These are phyloP conservation scores for Chrysanthemum seticuspe DNA, from an alignment of 129 eudicot genomes.

Conservation along the genomic window DNA sequence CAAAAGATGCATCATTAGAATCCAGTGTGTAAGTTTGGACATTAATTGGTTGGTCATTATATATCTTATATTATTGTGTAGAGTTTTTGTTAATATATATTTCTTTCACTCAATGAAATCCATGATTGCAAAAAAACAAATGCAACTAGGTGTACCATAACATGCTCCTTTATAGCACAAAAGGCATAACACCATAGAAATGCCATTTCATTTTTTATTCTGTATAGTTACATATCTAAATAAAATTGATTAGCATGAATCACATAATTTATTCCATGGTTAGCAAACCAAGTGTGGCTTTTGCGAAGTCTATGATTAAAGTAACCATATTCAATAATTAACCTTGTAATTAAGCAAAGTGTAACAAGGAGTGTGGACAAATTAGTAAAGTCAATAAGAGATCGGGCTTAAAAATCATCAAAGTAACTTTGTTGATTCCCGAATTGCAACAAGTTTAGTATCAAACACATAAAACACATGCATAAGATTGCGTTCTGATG, in stretches of 20 bases:
- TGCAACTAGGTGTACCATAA: slow-evolving; percentile 35
- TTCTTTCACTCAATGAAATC: slow-evolving; percentile 20
- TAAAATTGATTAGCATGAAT: neutral
- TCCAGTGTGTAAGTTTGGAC: slow-evolving; percentile 23
- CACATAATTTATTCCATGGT: no score
- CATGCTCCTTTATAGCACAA: slow-evolving; percentile 33
- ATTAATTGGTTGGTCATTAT: slow-evolving; percentile 26
- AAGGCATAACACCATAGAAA: slow-evolving; percentile 5
- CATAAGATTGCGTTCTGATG: no score
- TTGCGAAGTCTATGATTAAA: no score
- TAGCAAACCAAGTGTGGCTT: no score
- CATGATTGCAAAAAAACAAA: slow-evolving; percentile 37
- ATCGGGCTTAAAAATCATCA: no score
- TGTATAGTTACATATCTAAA: neutral
- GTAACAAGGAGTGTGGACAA: no score
- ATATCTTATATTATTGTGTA: neutral
- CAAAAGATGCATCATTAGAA: neutral
- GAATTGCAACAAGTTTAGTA: no score
- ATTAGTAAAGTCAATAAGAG: no score
- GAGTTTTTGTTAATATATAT: slow-evolving; percentile 6
- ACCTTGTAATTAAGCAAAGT: no score
- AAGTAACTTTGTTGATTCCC: no score
- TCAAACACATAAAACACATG: no score
- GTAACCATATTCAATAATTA: no score
- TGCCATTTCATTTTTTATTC: neutral